Base-by-base conservation (phyloP, 495 filamentous ascomycete genomes). In the Daldinia bambusicola region DNA sequence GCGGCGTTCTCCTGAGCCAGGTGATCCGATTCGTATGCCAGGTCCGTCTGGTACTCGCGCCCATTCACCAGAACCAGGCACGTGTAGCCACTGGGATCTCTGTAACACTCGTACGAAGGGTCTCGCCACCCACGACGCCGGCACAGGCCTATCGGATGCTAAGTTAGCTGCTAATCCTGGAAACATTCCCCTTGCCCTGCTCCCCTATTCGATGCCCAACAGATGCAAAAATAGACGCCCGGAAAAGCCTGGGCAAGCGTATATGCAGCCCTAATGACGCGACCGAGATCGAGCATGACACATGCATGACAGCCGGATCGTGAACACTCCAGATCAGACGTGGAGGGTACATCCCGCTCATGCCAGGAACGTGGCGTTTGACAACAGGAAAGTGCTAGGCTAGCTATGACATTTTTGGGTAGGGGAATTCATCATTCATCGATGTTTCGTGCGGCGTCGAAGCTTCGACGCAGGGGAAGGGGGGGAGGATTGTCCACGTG, bases 21-120 rank as follows among this genome's bases (percentile, higher is more conserved):
- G 58, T 85, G 84, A 70, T 95, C 91, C 66, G 88, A 90, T 76
- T 90, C 89, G 83, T 92, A 94, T 72, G 89, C 86, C n/a, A 88
- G 85, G 78, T 97, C 93, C 41, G 94, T 96, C 77, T 93, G 91
- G 86, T 98, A 99, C 81, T 97, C 93, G 77, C 95, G 90, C 75
- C 95, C 94, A 82, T 99, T 98, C 79, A 99, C 95, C 74, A 94
- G 88, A 34, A 97, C 95, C 26, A 91, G 90, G 88, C 95, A 99
- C 38, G 89, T 91, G 81, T 89, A 97, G 67, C 95, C 95, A 74
- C 84, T 85, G 62, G 84, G 79, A 66, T 87, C 86, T 64, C 84
- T 83, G 85, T 91, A 94, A 75, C 89, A 88, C 83, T 95, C 91
- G 85, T 96, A 99, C 76, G 88, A 85, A 70, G 95, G 95, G 79